A percentile compares a stretch with the other conserved stretches of the same genome.
phyloP scores from a whole-genome alignment of 495 filamentous ascomycete species.

The Aspergillus bridgeri region DNA sequence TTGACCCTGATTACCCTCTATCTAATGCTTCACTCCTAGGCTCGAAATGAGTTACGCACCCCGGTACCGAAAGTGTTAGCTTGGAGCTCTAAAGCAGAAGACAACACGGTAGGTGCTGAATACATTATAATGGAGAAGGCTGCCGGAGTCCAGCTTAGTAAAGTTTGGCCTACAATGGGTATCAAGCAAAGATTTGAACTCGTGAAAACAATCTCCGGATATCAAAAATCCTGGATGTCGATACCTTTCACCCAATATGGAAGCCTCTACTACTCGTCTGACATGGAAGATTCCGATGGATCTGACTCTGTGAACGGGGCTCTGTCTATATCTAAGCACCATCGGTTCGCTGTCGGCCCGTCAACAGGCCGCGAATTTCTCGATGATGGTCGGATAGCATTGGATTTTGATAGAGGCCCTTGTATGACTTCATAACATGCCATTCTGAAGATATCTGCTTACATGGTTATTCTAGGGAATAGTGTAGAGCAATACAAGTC shows the following conservation, averaged over 20 bases:
- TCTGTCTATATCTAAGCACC: slow-evolving; percentile 11
- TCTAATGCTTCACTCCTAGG: slow-evolving; percentile 12
- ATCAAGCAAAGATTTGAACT: slow-evolving; percentile 21
- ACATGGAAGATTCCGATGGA: slow-evolving; percentile 10
- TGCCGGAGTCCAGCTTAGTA: slow-evolving; percentile 20
- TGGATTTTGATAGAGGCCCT: slow-evolving; percentile 28
- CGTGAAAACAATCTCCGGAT: slow-evolving; percentile 23
- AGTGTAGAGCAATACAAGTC: slow-evolving; percentile 22
- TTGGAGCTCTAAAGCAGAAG: slow-evolving; percentile 22
- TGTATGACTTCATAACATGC: slow-evolving; percentile 20
- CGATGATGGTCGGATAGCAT: slow-evolving; percentile 22
- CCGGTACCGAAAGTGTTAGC: slow-evolving; percentile 23
- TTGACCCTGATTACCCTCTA: no score
- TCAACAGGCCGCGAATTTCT: slow-evolving; percentile 24
- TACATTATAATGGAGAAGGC: slow-evolving; percentile 39
- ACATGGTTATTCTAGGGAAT: slow-evolving; percentile 21
- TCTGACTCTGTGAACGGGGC: slow-evolving; percentile 9
- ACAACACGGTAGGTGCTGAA: slow-evolving; percentile 31
- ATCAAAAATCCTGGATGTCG: slow-evolving; percentile 26
- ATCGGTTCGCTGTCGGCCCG: slow-evolving; percentile 26
- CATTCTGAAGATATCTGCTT: not conserved
- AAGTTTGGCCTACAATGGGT: slow-evolving; percentile 22
- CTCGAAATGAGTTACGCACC: slow-evolving; percentile 15
- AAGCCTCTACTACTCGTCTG: slow-evolving; percentile 25
- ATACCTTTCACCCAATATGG: slow-evolving; percentile 25